Percentiles rank a stretch among this genome's conserved stretches.
These are phyloP conservation scores for Karstenula rhodostoma DNA, from an alignment of 2,329 filamentous ascomycete species.

Conservation along the genomic window DNA sequence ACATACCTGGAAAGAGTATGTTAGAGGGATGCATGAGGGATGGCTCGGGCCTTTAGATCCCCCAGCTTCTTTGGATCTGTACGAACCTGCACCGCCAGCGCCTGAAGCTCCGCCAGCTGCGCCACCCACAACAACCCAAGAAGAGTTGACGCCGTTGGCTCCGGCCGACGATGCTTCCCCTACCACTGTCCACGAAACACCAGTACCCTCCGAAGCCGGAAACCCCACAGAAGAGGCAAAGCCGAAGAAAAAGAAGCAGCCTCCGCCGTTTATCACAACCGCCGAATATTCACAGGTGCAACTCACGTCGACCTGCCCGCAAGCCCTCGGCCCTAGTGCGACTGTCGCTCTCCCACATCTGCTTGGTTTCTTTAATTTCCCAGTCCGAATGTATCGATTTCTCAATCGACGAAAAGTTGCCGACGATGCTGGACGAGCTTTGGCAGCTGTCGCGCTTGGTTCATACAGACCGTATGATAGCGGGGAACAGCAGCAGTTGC, in stretches of 20 bases:
- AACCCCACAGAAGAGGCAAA: slow-evolving; percentile 47
- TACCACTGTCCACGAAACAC: slow-evolving; percentile 25
- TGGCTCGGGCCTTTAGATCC: slow-evolving; percentile 87
- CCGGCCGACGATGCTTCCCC: slow-evolving; percentile 48
- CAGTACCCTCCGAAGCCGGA: slow-evolving; percentile 33
- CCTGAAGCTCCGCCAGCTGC: slow-evolving; percentile 19
- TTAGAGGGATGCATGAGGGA: slow-evolving; percentile 91
- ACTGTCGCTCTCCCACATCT: slow-evolving; percentile 85
- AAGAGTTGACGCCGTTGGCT: slow-evolving; percentile 19
- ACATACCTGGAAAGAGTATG: slow-evolving; percentile 97
- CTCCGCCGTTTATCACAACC: slow-evolving; percentile 75
- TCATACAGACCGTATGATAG: slow-evolving; percentile 56
- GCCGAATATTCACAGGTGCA: slow-evolving; percentile 73
- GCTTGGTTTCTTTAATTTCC: slow-evolving; percentile 90
- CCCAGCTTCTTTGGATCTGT: slow-evolving; percentile 52
- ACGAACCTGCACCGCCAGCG: slow-evolving; percentile 24
- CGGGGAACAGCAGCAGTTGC: slow-evolving; percentile 69
- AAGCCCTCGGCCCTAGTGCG: slow-evolving; percentile 74
- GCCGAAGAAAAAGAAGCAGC: slow-evolving; percentile 64
- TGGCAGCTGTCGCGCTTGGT: slow-evolving; percentile 82
- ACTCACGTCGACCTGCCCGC: slow-evolving; percentile 72
- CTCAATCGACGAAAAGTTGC: slow-evolving; percentile 85
- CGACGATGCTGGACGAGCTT: slow-evolving; percentile 85
- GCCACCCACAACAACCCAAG: slow-evolving; percentile 16
- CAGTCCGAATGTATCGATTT: slow-evolving; percentile 85